Evolutionary conservation across 2,329 filamentous ascomycete genomes (phyloP).

Genomic region (Colletotrichum horii): DNA sequence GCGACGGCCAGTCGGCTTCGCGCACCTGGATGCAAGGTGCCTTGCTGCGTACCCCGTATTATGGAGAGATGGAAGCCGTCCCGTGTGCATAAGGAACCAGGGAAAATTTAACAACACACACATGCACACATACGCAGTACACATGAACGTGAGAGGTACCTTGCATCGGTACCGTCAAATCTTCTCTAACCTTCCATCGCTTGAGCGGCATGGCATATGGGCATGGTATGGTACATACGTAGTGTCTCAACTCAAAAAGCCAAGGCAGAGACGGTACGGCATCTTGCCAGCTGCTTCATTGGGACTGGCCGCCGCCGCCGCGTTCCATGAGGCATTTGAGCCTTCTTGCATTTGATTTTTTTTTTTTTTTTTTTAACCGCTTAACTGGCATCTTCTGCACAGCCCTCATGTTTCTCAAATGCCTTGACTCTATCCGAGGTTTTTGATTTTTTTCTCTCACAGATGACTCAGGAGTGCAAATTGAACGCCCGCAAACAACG

Average conservation of each 20-base stretch:
- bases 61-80: background rate
- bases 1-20: conserved; percentile 7
- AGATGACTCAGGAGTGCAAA: background rate
- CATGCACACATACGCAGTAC: background rate
- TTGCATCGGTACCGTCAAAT: background rate
- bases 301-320: background rate
- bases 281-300: conserved; percentile 6
- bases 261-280: background rate
- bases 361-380: background rate
- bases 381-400: background rate
- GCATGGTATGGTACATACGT: background rate
- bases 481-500: background rate
- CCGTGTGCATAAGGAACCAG: background rate
- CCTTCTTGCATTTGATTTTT: background rate
- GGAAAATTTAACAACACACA: background rate
- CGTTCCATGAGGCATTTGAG: background rate
- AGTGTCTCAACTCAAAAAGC: background rate
- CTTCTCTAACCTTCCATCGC: background rate
- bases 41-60: conserved; percentile 9
- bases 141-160: background rate
- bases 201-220: background rate
- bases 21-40: conserved; percentile 1
- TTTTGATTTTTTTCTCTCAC: background rate
- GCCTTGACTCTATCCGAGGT: background rate
- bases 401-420: background rate